Evolutionary conservation across 2,329 filamentous ascomycete genomes (phyloP).

Genomic region (Fusarium sp.): DNA sequence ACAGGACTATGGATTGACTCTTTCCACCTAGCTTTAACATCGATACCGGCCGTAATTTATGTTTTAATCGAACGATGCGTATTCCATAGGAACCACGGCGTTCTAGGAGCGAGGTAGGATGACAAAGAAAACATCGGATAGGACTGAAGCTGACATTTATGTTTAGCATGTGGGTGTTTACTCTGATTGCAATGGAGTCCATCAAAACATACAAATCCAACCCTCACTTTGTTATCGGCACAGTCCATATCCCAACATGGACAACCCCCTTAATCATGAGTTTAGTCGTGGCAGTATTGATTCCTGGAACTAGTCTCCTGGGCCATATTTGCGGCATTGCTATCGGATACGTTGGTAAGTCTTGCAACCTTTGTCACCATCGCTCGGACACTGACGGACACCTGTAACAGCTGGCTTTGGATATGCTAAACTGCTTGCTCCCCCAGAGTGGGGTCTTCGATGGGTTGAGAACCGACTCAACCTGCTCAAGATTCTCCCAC

Average conservation of each 20-base stretch:
- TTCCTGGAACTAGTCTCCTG: constrained; percentile 85
- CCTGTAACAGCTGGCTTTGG: constrained; percentile 77
- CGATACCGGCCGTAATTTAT: constrained; percentile 86
- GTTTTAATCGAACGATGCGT: constrained; percentile 81
- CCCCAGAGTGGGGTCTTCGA: constrained; percentile 86
- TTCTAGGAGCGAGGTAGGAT: constrained; percentile 85
- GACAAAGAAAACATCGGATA: too few relatives aligned
- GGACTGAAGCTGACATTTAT: constrained; percentile 3
- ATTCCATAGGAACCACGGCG: constrained; percentile 76
- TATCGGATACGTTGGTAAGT: constrained; percentile 88
- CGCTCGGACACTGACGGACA: constrained; percentile 24
- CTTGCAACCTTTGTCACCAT: neutral
- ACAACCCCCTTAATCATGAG: constrained; percentile 84
- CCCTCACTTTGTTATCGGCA: constrained; percentile 77
- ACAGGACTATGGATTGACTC: constrained; percentile 19
- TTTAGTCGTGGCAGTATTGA: constrained; percentile 79
- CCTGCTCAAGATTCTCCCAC: constrained; percentile 83
- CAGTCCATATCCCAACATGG: constrained; percentile 87
- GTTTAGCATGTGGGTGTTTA: constrained; percentile 88
- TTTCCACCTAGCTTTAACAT: constrained; percentile 73
- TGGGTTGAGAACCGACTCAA: constrained; percentile 93
- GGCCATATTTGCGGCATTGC: constrained; percentile 88
- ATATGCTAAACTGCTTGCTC: constrained; percentile 89
- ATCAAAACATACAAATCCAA: constrained; percentile 87
- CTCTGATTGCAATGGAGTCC: constrained; percentile 85